A percentile compares a stretch with the other conserved stretches of the same genome.
These are phyloP conservation scores for Carex kokanica DNA, from an alignment of 176 grass and related monocot genomes.

Conservation along the genomic window DNA sequence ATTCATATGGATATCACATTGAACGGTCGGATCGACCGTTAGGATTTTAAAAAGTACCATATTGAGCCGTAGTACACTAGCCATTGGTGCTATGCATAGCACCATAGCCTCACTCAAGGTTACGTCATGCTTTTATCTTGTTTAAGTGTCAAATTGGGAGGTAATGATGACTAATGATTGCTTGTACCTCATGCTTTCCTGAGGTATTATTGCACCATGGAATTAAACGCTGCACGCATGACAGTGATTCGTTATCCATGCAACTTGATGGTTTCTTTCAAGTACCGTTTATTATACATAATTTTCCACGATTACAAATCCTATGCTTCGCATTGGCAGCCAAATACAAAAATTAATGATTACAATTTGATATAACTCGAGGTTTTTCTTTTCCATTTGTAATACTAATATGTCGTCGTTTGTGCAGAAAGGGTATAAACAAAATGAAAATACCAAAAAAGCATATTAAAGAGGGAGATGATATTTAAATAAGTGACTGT, in stretches of 20 bases:
- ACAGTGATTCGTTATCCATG: neutral
- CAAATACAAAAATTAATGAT: neutral
- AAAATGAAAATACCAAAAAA: neutral
- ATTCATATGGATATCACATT: too few relatives aligned
- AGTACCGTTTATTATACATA: neutral
- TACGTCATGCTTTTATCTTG: neutral
- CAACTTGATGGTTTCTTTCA: neutral
- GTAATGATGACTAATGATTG: neutral
- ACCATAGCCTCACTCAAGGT: too few relatives aligned
- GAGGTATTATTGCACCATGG: neutral
- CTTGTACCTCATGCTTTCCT: neutral
- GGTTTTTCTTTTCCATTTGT: neutral
- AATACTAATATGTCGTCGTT: neutral
- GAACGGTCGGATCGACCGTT: too few relatives aligned
- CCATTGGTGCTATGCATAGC: too few relatives aligned
- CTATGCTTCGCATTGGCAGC: neutral
- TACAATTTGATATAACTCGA: neutral
- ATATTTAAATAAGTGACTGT: conserved; percentile 41
- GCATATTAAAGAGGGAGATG: neutral
- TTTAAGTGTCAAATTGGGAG: neutral
- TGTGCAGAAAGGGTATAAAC: neutral
- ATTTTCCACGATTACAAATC: neutral
- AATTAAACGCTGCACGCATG: neutral
- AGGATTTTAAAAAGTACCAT: too few relatives aligned
- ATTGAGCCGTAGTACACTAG: too few relatives aligned